Base-by-base conservation (phyloP, 2,329 filamentous ascomycete species). In the Hymenoscyphus infarciens region DNA sequence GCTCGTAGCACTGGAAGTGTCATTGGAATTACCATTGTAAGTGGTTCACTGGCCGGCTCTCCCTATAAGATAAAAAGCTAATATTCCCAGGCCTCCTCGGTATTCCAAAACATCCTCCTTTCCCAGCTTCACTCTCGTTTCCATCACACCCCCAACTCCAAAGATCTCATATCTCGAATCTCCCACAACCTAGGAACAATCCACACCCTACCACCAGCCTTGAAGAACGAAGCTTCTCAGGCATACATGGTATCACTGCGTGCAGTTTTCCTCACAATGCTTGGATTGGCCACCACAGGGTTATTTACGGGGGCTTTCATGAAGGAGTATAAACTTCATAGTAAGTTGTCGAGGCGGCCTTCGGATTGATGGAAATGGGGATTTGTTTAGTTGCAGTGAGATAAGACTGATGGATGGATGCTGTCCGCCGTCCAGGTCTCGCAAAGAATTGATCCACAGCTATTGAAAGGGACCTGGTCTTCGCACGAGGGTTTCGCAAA, bases 1-100 rank as follows among this genome's bases (percentile, higher is more conserved):
- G 92, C 93, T 79, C 85, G 89, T 49, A 87, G 87, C 1, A 80
- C 92, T 0, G 90, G 89, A 10, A 79, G 92, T 60, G 87, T 87
- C 19, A 76, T 90, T 64, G 83, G 83, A 56, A 86, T 85, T 3
- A 86, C 84, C 0, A 16, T 64, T 35, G 58, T 63, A 11, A 56
- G 53, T 29, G 11, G 15, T 16, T 39, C 10, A 15, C 10, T 16
- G 11, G 11, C 11, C 35, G 16, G 35, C 10, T 39, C 4, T 15
- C 16, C 3, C 16, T 13, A 16, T 4, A 39, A 39, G 35, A 39
- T 39, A 11, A 39, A 16, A 39, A 39, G 4, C 16, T 15, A 39
- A 3, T 39, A 16, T 39, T 15, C 35, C 11, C 16, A 39, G 35
- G 35, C 35, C 35, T 39, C 35, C 11, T 29, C 63, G 3, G 62